Evolutionary conservation across 2,329 filamentous ascomycete genomes (phyloP).

Genomic region (Botrytis paeoniae): DNA sequence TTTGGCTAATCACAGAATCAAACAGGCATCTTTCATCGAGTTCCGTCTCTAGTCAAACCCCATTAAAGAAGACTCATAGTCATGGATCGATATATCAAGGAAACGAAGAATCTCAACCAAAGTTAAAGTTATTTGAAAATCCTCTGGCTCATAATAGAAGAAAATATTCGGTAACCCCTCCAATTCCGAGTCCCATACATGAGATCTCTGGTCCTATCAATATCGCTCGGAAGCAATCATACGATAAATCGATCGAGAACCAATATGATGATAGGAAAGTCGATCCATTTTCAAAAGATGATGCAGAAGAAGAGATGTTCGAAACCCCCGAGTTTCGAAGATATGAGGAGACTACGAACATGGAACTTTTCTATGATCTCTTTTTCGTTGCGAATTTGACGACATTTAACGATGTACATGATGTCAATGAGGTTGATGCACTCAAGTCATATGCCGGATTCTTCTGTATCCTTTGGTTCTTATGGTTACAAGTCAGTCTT

Average conservation of each 20-base stretch:
- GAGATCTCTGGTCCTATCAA: constrained; percentile 9
- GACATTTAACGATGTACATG: constrained; percentile 53
- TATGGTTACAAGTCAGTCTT: constrained; percentile 57
- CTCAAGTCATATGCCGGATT: constrained; percentile 53
- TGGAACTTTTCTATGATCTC: constrained; percentile 54
- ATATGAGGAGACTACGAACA: constrained; percentile 30
- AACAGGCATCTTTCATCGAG: background rate
- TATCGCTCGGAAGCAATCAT: constrained; percentile 1
- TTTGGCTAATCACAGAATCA: background rate
- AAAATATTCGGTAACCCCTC: background rate
- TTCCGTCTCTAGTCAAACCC: background rate
- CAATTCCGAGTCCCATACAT: background rate
- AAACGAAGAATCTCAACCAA: constrained; percentile 17
- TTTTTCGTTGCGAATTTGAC: constrained; percentile 60
- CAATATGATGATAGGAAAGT: constrained; percentile 3
- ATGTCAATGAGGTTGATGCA: constrained; percentile 48
- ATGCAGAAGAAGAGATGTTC: constrained; percentile 14
- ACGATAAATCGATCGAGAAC: background rate
- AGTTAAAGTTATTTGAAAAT: constrained; percentile 25
- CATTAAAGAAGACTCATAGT: background rate
- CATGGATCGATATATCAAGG: background rate
- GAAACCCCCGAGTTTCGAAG: constrained; percentile 24
- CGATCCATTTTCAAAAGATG: constrained; percentile 1
- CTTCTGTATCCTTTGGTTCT: constrained; percentile 52
- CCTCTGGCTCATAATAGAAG: constrained; percentile 23